Evolutionary conservation across 805 yeast species (phyloP), one percentile per base, ranked within the genome.

Genomic region (Wickerhamomyces sydowiorum): DNA sequence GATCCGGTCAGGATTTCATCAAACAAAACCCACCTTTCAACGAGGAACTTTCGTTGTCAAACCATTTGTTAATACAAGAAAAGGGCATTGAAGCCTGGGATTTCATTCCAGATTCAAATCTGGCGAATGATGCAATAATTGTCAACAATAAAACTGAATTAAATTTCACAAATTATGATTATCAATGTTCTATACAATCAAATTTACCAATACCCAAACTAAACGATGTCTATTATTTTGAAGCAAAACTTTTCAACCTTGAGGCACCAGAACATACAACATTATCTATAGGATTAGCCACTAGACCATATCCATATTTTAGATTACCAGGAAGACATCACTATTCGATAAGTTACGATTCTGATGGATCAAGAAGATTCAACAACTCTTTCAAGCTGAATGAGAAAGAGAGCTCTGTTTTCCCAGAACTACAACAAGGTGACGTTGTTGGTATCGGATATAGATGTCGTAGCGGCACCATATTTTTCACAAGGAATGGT

Each of bases 401-500:
- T 21, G 83, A 85, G 14, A 32, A 32, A 17, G 35, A 32, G 15
- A 32, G 35, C 15, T n/a, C 20, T 9, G 17, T 32, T 4, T 32
- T 32, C 23, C 35, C 35, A 12, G 23, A 10, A 4, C 9, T 32
- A 20, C 35, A 32, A 32, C 22, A 32, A 53, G 98, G 97, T 24
- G 99, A 93, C 62, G 95, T 91, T 13, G 73, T 93, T 4, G 99
- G 99, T 1, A 79, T 90, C 31, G 99, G 99, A 0, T 85, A 86
- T 57, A 72, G 90, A 42, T 82, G 84, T 17, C 72, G 87, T 41
- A 69, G 86, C 3, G 96, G 96, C 0, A 78, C 96, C 0, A 71
- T 93, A 0, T 91, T 93, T 56, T 91, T 90, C 67, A 93, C 99
- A 0, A 76, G 96, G 50, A 93, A 93, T 56, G 99, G 99, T 19